A percentile compares a stretch with the other conserved stretches of the same genome.
These are phyloP conservation scores for Steccherinum ochraceum DNA, from an alignment of 768 basidiomycete genomes.

Conservation along the genomic window DNA sequence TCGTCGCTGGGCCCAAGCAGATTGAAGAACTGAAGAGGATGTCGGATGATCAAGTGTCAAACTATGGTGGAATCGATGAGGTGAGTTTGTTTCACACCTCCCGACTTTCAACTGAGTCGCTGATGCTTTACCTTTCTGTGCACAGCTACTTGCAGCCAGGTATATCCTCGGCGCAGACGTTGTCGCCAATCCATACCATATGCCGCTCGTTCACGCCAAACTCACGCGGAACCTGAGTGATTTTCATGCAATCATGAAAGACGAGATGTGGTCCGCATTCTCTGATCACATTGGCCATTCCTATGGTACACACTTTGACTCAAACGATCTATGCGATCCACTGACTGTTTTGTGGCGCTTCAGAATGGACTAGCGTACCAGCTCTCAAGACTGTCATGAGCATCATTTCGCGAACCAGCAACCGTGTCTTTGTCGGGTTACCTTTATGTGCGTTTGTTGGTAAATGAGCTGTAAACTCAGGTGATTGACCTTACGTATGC, in stretches of 20 bases:
- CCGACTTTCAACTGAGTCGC: constrained; percentile 3
- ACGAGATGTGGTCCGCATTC: constrained; percentile 19
- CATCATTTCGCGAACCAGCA: constrained; percentile 23
- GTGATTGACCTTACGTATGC: not conserved
- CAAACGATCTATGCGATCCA: not conserved
- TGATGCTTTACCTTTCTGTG: constrained; percentile 5
- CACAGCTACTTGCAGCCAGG: constrained; percentile 1
- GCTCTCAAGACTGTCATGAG: constrained; percentile 17
- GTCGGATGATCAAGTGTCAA: not conserved
- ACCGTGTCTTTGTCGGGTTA: constrained; percentile 28
- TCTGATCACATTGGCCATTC: constrained; percentile 25
- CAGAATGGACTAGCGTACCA: constrained; percentile 20
- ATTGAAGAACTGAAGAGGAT: constrained; percentile 1
- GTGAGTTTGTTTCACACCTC: not conserved
- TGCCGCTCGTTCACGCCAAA: constrained; percentile 17
- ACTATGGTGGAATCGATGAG: not conserved
- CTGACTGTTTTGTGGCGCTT: constrained; percentile 6
- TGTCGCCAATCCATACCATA: constrained; percentile 14
- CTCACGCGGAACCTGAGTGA: constrained; percentile 21
- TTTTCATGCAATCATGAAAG: constrained; percentile 15
- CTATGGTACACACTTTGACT: constrained; percentile 7
- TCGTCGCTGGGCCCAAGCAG: not conserved
- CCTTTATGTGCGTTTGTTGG: constrained; percentile 27
- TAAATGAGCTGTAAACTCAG: not conserved
- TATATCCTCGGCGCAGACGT: not conserved